Percentiles rank a stretch among this genome's conserved stretches.
These are phyloP conservation scores for Termitomyces sp. DNA, from an alignment of 768 basidiomycete species.

Conservation along the genomic window DNA sequence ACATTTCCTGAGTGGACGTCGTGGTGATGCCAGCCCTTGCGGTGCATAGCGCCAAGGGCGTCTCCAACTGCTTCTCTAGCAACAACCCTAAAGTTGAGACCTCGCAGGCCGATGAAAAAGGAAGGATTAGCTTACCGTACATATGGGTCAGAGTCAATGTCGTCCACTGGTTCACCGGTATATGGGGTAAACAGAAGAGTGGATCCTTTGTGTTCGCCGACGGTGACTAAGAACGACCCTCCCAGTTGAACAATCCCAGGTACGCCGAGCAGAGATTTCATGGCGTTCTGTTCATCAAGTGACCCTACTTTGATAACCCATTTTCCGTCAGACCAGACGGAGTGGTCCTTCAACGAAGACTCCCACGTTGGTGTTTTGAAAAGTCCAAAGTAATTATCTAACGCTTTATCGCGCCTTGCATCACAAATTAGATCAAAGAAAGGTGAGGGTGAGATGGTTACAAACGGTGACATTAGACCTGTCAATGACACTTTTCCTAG, in stretches of 20 bases:
- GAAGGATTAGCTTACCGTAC: background rate
- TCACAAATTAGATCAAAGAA: background rate
- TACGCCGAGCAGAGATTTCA: background rate
- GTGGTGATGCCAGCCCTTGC: background rate
- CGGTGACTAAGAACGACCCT: background rate
- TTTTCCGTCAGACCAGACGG: background rate
- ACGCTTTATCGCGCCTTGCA: background rate
- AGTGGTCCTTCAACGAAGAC: background rate
- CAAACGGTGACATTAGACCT: background rate
- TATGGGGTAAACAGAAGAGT: background rate
- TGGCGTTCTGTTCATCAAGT: background rate
- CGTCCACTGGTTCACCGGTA: background rate
- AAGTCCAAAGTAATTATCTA: background rate
- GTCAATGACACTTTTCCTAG: background rate
- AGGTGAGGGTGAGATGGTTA: background rate
- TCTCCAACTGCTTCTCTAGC: background rate
- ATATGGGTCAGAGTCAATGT: background rate
- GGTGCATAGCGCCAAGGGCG: background rate
- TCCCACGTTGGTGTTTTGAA: background rate
- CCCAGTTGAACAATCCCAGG: background rate
- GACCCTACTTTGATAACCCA: background rate
- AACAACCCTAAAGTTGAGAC: background rate
- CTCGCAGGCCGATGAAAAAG: background rate
- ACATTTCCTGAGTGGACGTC: background rate
- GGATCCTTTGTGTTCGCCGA: background rate